Base-by-base conservation (phyloP, 768 basidiomycete genomes). In the Boletus rex-veris region DNA sequence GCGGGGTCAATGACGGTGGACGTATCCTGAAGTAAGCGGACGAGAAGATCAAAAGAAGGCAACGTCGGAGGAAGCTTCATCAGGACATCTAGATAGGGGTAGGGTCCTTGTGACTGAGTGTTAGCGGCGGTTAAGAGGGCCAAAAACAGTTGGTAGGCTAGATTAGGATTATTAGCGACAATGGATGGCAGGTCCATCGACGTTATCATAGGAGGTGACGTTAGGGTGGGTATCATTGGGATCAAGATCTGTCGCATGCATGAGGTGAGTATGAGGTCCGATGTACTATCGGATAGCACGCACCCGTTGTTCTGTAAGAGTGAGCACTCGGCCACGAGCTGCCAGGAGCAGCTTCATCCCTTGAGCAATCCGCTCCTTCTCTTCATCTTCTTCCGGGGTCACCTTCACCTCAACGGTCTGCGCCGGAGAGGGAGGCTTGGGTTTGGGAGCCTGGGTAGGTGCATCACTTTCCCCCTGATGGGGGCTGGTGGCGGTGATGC, bases 221-320 rank as follows among this genome's bases (percentile, higher is more conserved):
- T 73, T 60, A 79, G 65, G 53, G 68, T 67, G 54, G 73, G 69
- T 58, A 80, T 74, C 60, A 73, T 55, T 18, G 87, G 85, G 37
- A 66, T 66, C 57, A 90, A 74, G 48, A 76, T 63, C 85, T 87
- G 67, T 21, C 18, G 33, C 15, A 45, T 21, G 33, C 14, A 45
- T 21, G 19, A 18, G 12, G 15, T 52, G 21, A 46, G 46, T 18
- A 33, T n/a, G 15, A 30, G 16, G 35, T 31, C n/a, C 7, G 19
- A 33, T 26, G 19, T 14, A 12, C 16, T 6, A 18, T 28, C 8
- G 9, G 24, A 51, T 51, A 41, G 45, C 28, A 45, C 57, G 51
- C 64, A 88, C 85, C 52, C 88, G 81, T 75, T 86, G 86, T 74
- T 91, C 89, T 37, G 85, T 77, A 47, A 91, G 79, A 35, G 81